phyloP scores from a whole-genome alignment of 768 basidiomycete genomes.

The Dioszegia aurantiaca region DNA sequence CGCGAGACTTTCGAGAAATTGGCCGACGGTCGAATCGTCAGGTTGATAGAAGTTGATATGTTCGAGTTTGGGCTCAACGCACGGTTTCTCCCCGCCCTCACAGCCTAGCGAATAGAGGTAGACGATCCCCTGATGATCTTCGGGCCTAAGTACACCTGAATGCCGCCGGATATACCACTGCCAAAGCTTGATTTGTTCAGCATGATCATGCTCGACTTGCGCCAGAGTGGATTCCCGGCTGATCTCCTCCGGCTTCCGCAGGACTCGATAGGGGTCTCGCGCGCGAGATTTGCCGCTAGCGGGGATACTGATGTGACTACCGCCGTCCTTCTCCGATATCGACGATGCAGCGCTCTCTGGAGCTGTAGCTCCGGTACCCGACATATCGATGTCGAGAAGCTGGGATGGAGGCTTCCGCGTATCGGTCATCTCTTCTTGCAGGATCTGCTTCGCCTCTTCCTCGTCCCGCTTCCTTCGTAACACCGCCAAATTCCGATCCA shows the following conservation, averaged over 20 bases:
- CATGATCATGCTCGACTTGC: slow-evolving; percentile 72
- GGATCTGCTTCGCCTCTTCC: slow-evolving; percentile 58
- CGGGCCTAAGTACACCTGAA: slow-evolving; percentile 77
- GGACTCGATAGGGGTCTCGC: slow-evolving; percentile 45
- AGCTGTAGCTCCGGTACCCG: background rate
- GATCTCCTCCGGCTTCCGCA: slow-evolving; percentile 70
- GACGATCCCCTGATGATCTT: slow-evolving; percentile 86
- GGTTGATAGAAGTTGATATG: slow-evolving; percentile 87
- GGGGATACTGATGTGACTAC: slow-evolving; percentile 28
- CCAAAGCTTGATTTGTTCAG: slow-evolving; percentile 86
- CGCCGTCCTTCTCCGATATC: slow-evolving; percentile 15
- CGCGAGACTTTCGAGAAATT: slow-evolving; percentile 78
- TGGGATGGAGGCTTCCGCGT: background rate
- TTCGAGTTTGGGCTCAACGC: slow-evolving; percentile 60
- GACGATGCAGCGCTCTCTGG: slow-evolving; percentile 13
- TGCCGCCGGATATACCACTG: slow-evolving; percentile 92
- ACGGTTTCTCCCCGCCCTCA: slow-evolving; percentile 72
- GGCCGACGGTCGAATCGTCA: slow-evolving; percentile 86
- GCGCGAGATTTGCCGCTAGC: slow-evolving; percentile 14
- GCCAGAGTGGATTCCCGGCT: slow-evolving; percentile 68
- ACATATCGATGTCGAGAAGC: background rate
- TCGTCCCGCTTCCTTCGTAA: slow-evolving; percentile 81
- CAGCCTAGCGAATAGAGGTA: slow-evolving; percentile 78
- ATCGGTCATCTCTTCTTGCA: slow-evolving; percentile 61
- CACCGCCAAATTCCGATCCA: slow-evolving; percentile 71